A percentile compares a stretch with the other conserved stretches of the same genome.
Conservation (phyloP, 352 stramenopile species). For the Peronospora destructor region DNA sequence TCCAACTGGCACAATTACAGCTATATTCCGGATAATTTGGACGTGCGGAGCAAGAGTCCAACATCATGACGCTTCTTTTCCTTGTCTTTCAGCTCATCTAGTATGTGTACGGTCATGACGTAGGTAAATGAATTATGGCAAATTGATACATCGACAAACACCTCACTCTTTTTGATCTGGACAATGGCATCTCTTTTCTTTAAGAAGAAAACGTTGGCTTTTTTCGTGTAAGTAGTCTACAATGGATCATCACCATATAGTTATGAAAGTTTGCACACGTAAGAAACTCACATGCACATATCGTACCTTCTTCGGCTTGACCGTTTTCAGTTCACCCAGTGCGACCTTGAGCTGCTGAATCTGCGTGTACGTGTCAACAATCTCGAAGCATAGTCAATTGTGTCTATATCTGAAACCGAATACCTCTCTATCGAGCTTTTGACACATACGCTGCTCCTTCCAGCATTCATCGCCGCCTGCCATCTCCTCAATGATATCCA, state of each 20-base stretch:
- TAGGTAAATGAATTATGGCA: background rate
- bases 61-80: constrained; percentile 50
- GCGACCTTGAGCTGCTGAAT: constrained; percentile 75
- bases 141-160: background rate
- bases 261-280: too few species aligned
- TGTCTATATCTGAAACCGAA: background rate
- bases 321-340: constrained; percentile 58
- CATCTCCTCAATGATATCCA: constrained; percentile 34
- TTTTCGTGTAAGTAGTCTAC: constrained; percentile 64
- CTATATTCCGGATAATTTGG: background rate
- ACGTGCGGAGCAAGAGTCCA: constrained; percentile 41
- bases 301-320: constrained; percentile 61
- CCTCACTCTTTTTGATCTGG: constrained; percentile 58
- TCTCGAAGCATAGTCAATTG: background rate
- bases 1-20: too few species aligned
- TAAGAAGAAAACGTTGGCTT: constrained; percentile 69
- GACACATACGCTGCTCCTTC: constrained; percentile 37
- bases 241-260: background rate
- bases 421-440: constrained; percentile 42
- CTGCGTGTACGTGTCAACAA: constrained; percentile 21
- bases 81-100: constrained; percentile 63
- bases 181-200: constrained; percentile 58
- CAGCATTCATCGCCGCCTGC: constrained; percentile 28
- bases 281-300: background rate
- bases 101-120: background rate